Evolutionary conservation across 768 basidiomycete genomes (phyloP).

Genomic region (Auriculariales sp.): DNA sequence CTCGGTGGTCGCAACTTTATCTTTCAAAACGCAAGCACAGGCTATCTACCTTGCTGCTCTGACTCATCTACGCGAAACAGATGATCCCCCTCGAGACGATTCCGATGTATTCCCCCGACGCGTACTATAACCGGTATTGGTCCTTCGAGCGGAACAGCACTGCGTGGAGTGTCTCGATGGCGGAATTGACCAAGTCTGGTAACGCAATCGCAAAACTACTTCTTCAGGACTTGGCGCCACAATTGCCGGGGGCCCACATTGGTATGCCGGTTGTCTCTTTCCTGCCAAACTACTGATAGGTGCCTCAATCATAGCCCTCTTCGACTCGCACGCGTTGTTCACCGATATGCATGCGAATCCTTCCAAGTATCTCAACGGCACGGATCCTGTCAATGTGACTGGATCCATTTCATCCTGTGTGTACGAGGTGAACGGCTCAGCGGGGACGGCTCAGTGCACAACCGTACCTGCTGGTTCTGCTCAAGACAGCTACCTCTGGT

Average conservation of each 20-base stretch:
- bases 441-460: too few relatives aligned
- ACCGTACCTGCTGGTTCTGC: conserved; percentile 28
- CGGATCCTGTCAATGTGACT: conserved; percentile 43
- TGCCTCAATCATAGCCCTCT: conserved; percentile 27
- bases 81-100: conserved; percentile 41
- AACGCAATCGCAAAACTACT: conserved; percentile 37
- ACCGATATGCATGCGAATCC: conserved; percentile 42
- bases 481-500: conserved; percentile 49
- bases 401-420: conserved; percentile 36
- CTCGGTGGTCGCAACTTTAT: conserved; percentile 52
- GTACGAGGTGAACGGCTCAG: conserved; percentile 21
- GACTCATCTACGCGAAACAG: conserved; percentile 17
- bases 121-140: conserved; percentile 38
- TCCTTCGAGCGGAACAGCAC: conserved; percentile 35
- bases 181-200: conserved; percentile 33
- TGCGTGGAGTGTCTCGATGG: conserved; percentile 39
- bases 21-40: conserved; percentile 35
- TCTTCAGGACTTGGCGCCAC: conserved; percentile 32
- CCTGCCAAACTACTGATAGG: background rate
- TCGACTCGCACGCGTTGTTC: conserved; percentile 48
- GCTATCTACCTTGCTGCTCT: conserved; percentile 4
- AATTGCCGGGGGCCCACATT: conserved; percentile 38
- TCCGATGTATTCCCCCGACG: conserved; percentile 30
- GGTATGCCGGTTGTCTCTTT: too few relatives aligned
- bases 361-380: conserved; percentile 42